phyloP scores from a whole-genome alignment of 257 asterid species.

The Cinchona pubescens region DNA sequence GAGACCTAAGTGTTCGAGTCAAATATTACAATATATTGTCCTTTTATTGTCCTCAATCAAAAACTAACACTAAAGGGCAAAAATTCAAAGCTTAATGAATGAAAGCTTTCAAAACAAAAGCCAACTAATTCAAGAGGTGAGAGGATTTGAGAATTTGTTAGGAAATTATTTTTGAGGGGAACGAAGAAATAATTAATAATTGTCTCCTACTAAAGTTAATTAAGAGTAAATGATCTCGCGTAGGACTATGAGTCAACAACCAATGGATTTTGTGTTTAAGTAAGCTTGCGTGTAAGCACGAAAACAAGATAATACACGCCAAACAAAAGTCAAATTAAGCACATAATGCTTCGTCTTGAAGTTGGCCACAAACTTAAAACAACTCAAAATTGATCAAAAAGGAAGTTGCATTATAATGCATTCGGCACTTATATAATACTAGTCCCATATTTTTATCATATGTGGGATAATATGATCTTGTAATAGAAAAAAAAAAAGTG shows the following conservation, averaged over 20 bases:
- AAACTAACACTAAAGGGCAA: background rate
- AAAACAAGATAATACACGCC: conserved; percentile 45
- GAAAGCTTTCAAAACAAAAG: conserved; percentile 9
- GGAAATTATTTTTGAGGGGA: conserved; percentile 3
- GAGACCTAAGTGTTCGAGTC: conserved; percentile 13
- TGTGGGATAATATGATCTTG: no score
- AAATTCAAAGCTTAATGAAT: conserved; percentile 7
- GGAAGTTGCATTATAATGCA: background rate
- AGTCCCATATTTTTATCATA: no score
- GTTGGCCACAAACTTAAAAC: conserved; percentile 26
- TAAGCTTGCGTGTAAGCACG: conserved; percentile 70
- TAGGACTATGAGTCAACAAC: conserved; percentile 26
- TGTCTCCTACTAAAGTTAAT: conserved; percentile 10
- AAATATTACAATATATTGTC: conserved; percentile 15
- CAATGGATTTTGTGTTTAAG: conserved; percentile 21
- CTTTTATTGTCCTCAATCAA: background rate
- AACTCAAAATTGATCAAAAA: conserved; percentile 19
- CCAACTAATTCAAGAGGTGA: background rate
- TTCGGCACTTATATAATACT: no score
- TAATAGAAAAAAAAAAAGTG: no score
- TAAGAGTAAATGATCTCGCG: conserved; percentile 13
- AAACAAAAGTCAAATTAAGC: conserved; percentile 32
- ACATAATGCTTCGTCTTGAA: conserved; percentile 34
- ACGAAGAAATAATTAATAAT: background rate
- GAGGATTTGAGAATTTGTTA: conserved; percentile 1